Conservation (phyloP, 2,329 filamentous ascomycete species). For the Nothophaeocryptopus gaeumannii region DNA sequence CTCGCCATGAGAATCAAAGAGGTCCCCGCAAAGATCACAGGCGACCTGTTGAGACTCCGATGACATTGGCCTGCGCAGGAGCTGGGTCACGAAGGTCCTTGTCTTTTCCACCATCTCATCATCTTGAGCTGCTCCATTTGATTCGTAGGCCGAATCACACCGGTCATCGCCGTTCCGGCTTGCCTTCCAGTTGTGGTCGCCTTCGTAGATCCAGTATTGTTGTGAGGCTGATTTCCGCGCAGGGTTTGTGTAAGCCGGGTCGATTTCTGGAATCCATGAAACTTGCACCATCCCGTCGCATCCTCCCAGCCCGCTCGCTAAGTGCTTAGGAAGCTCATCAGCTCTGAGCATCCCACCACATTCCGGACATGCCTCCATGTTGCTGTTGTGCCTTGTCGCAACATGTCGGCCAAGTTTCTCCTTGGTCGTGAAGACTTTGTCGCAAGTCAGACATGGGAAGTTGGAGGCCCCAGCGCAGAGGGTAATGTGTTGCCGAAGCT, state of each 20-base stretch:
- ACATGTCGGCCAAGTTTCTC: constrained; percentile 16
- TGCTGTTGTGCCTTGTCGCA: constrained; percentile 14
- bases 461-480: constrained; percentile 20
- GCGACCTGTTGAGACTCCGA: constrained; percentile 6
- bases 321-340: constrained; percentile 19
- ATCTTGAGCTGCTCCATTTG: constrained; percentile 3
- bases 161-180: not conserved
- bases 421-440: constrained; percentile 18
- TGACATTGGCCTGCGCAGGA: constrained; percentile 17
- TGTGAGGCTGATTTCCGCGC: constrained; percentile 16
- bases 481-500: constrained; percentile 17
- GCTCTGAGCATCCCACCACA: constrained; percentile 21
- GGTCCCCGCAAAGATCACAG: constrained; percentile 24
- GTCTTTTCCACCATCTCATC: constrained; percentile 17
- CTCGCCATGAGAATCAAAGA: constrained; percentile 14
- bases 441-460: constrained; percentile 21
- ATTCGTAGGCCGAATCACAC: constrained; percentile 2
- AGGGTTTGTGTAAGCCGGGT: constrained; percentile 5
- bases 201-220: constrained; percentile 24
- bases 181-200: constrained; percentile 19
- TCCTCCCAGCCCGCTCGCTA: constrained; percentile 22
- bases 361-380: constrained; percentile 22
- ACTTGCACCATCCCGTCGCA: constrained; percentile 23
- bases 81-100: constrained; percentile 18
- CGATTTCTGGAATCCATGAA: constrained; percentile 13